Evolutionary conservation across 1,284 basidiomycete species (phyloP), one percentile per base, ranked within the genome.

Genomic region (Fistulinella cinereoalba): DNA sequence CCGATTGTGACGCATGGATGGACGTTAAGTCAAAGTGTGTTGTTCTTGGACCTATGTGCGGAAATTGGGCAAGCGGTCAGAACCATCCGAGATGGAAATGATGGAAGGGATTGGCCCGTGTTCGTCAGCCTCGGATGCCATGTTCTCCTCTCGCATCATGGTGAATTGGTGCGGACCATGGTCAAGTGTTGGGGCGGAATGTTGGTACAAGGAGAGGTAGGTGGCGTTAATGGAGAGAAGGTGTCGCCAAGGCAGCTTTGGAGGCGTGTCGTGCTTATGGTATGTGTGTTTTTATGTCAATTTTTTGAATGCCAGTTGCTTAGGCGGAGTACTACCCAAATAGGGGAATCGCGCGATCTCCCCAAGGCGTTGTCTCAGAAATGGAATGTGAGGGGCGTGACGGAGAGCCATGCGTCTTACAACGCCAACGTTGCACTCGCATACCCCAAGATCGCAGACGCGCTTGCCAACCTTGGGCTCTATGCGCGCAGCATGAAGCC

Each of bases 111-210:
- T 41, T 80, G 77, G 76, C 82, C 82, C 2, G 69, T 85, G n/a
- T 60, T 84, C 43, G 72, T 85, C 32, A 80, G 77, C 41, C 67
- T 85, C 10, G 83, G 85, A 56, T 83, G 81, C 52, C 82, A 85
- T 55, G 80, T 83, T 36, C 68, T 67, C 4, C 59, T 72, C 0
- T 66, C 67, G 21, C 71, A 73, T 0, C 82, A 85, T 57, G 60
- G 65, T 27, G 71, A 81, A 47, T 63, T 85, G 21, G 77, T 83
- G n/a, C 58, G 65, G 27, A 73, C 80, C 43, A 76, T 85, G 74
- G 65, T 71, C 50, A 71, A 72, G 9, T 68, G 68, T 1, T 83
- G 80, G 76, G 80, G 81, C 0, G 68, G 74, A 16, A 77, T 76
- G 57, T 65, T 86, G 9, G 74, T 81, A 58, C 68, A 32, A 58